phyloP scores from a whole-genome alignment of 306 rosid genomes.

The Datisca glomerata region DNA sequence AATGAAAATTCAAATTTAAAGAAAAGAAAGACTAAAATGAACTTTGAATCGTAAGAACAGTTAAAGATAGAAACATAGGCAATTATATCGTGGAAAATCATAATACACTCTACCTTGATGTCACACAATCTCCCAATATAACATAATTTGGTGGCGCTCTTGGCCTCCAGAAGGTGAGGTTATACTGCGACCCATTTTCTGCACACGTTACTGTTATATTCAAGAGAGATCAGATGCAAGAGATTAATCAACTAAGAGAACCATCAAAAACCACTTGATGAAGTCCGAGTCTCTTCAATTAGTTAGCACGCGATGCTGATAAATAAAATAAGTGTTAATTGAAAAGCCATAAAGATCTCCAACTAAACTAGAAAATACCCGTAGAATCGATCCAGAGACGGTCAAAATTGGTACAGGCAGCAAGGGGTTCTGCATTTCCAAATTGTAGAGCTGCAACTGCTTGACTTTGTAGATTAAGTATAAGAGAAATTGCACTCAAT shows the following conservation, averaged over 20 bases:
- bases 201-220: conserved; percentile 6
- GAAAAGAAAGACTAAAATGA: too few species aligned
- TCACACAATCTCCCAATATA: conserved; percentile 89
- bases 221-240: conserved; percentile 5
- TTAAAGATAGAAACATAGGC: too few species aligned
- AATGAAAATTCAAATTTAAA: conserved; percentile 1
- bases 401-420: conserved; percentile 73
- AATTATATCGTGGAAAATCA: too few species aligned
- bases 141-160: conserved; percentile 86
- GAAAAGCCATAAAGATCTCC: too few species aligned
- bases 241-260: conserved; percentile 5
- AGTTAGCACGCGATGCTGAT: too few species aligned
- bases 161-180: conserved; percentile 92
- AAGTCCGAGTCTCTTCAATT: too few species aligned
- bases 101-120: conserved; percentile 75
- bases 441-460: conserved; percentile 62
- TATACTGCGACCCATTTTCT: conserved; percentile 50
- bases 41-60: too few species aligned
- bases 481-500: conserved; percentile 70
- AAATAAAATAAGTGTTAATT: too few species aligned
- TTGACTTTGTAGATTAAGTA: conserved; percentile 81
- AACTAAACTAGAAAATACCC: conserved; percentile 63
- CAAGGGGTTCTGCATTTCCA: conserved; percentile 68
- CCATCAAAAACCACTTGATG: neutral
- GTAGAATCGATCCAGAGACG: conserved; percentile 76